phyloP scores from a whole-genome alignment of 257 asterid species.

The Solanum ossicruentum region DNA sequence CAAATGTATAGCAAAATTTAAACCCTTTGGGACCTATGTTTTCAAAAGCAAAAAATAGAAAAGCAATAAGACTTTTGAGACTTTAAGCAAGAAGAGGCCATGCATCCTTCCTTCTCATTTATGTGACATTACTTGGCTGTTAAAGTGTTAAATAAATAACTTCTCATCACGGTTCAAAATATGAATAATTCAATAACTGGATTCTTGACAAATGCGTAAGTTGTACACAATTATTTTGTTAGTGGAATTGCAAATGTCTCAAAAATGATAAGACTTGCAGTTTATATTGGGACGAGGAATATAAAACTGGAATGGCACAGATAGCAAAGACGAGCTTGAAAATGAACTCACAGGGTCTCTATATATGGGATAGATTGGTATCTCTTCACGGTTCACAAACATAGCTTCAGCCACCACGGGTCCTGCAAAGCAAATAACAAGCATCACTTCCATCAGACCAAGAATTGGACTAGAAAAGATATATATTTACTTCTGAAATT shows the following conservation, averaged over 20 bases:
- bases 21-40: not conserved
- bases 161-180: not conserved
- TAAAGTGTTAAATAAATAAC: no score
- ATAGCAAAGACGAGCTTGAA: not conserved
- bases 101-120: not conserved
- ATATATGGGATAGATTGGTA: constrained; percentile 78
- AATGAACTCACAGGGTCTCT: constrained; percentile 87
- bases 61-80: not conserved
- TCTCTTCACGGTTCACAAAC: constrained; percentile 92
- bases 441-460: not conserved
- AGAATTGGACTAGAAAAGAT: not conserved
- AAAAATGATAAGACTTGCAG: not conserved
- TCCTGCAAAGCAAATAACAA: constrained; percentile 24
- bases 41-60: not conserved
- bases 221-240: not conserved
- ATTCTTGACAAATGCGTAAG: not conserved
- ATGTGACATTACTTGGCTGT: not conserved
- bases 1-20: not conserved
- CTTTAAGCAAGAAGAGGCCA: not conserved
- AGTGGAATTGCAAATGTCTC: not conserved
- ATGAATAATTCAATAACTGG: not conserved
- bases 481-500: not conserved
- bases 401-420: constrained; percentile 98
- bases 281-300: not conserved
- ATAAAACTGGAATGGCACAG: not conserved